Base-by-base conservation (phyloP, 805 yeast genomes). In the Kuraishia borneana region DNA sequence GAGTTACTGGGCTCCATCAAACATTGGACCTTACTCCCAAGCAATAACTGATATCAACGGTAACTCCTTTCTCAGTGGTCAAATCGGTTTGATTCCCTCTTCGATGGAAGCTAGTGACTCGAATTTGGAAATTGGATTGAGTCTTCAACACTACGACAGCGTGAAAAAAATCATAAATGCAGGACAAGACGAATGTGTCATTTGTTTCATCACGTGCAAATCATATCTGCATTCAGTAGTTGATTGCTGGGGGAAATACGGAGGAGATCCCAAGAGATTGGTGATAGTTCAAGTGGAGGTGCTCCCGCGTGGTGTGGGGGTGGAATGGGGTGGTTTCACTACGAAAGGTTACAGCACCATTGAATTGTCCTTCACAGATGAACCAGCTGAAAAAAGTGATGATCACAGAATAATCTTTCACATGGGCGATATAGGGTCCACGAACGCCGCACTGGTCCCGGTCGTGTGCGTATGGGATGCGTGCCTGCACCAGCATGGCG, bases 1-100 rank as follows among this genome's bases (percentile, higher is more conserved):
- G 39, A 87, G 96, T 27, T 88, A 83, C 52, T 92, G 98, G 98
- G 97, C 96, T 0, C 98, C 98, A 0, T 89, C 95, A 25, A 92
- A 92, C 44, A 92, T 92, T 31, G 98, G 98, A 0, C 98, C 98
- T 0, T 92, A 92, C 51, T 89, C 98, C 0, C 98, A 92, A 54
- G 71, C 88, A 0, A 73, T 76, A 8, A 54, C 68, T 4, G 76
- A 73, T 41, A 53, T 47, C 10, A 70, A 73, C 36, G 56, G 65
- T 19, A 54, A 75, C 6, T 76, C 80, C 2, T 63, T 67, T 25
- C 52, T 88, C 9, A 83, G 96, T 33, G 98, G 98, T 0, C 97
- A 92, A 58, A 88, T 92, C 26, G 94, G 95, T 2, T 60, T 92
- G 26, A 52, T 78, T 2, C 96, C 98, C 0, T 54, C 71, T 1